Evolutionary conservation across 257 asterid species (phyloP).

Genomic region (Jasminum sambac): DNA sequence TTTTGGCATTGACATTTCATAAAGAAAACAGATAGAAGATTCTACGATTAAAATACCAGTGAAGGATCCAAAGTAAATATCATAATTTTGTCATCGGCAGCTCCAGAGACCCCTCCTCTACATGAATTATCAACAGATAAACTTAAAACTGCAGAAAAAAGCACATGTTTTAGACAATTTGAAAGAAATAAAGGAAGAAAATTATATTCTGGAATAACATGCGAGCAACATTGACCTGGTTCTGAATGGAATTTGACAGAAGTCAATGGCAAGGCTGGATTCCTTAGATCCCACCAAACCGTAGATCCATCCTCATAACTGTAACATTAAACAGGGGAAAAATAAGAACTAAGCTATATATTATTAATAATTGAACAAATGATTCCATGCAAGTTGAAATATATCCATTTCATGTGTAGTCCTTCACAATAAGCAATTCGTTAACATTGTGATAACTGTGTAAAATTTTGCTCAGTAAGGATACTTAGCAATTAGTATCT

Average conservation of each 20-base stretch:
- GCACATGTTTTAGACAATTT: neutral
- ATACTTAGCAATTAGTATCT: neutral
- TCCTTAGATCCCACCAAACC: slow-evolving; percentile 90
- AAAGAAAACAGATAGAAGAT: neutral
- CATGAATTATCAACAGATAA: slow-evolving; percentile 56
- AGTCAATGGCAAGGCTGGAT: slow-evolving; percentile 65
- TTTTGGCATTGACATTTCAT: neutral
- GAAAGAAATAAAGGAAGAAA: neutral
- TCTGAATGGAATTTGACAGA: slow-evolving; percentile 78
- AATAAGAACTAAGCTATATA: neutral
- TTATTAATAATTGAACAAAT: neutral
- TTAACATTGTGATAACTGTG: no score
- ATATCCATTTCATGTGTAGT: neutral
- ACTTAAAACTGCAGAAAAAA: slow-evolving; percentile 48
- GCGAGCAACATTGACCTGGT: slow-evolving; percentile 39
- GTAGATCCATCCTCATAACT: slow-evolving; percentile 90
- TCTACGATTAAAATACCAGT: slow-evolving; percentile 23
- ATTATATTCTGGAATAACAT: neutral
- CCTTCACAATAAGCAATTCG: neutral
- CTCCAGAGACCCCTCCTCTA: slow-evolving; percentile 79
- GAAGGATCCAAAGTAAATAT: slow-evolving; percentile 66
- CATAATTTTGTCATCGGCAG: slow-evolving; percentile 79
- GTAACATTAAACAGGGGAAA: slow-evolving; percentile 6
- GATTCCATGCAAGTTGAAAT: neutral
- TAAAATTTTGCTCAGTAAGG: neutral